A percentile compares a stretch with the other conserved stretches of the same genome.
Evolutionary conservation across 1,139 yeast species (phyloP).

Genomic region (Saccharomyces hybrid): DNA sequence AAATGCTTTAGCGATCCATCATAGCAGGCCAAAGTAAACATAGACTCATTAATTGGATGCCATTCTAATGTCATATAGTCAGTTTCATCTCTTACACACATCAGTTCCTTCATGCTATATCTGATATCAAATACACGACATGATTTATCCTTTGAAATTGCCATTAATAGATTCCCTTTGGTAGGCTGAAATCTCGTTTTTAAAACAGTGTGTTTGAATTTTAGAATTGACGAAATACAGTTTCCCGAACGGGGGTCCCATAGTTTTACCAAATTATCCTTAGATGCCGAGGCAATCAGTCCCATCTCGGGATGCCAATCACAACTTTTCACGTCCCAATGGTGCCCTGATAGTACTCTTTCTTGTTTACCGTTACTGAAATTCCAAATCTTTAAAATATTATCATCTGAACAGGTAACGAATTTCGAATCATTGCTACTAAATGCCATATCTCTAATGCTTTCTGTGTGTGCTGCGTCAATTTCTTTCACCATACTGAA

Average conservation of each 20-base stretch:
- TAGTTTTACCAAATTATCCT: conserved; percentile 82
- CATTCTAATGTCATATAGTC: conserved; percentile 83
- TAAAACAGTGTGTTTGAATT: conserved; percentile 88
- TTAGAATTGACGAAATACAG: conserved; percentile 75
- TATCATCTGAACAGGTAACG: conserved; percentile 88
- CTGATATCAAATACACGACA: conserved; percentile 82
- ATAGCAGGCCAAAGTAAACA: conserved; percentile 79
- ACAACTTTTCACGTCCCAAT: conserved; percentile 96
- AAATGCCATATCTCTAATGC: conserved; percentile 79
- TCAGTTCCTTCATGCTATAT: conserved; percentile 62
- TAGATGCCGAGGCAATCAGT: conserved; percentile 77
- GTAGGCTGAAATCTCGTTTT: conserved; percentile 66
- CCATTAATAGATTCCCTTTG: conserved; percentile 58
- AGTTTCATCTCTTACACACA: conserved; percentile 69
- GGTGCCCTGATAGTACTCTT: conserved; percentile 76
- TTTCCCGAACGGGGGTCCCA: conserved; percentile 89
- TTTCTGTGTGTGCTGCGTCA: conserved; percentile 62
- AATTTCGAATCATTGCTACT: conserved; percentile 86
- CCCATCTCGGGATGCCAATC: conserved; percentile 96
- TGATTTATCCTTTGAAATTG: conserved; percentile 82
- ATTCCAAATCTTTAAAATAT: conserved; percentile 84
- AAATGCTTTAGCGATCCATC: conserved; percentile 84
- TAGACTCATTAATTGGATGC: conserved; percentile 83
- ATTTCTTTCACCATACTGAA: conserved; percentile 89
- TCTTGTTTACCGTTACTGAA: conserved; percentile 87